Evolutionary conservation across 345 rosid species (phyloP).

Genomic region (Corchorus olitorius): DNA sequence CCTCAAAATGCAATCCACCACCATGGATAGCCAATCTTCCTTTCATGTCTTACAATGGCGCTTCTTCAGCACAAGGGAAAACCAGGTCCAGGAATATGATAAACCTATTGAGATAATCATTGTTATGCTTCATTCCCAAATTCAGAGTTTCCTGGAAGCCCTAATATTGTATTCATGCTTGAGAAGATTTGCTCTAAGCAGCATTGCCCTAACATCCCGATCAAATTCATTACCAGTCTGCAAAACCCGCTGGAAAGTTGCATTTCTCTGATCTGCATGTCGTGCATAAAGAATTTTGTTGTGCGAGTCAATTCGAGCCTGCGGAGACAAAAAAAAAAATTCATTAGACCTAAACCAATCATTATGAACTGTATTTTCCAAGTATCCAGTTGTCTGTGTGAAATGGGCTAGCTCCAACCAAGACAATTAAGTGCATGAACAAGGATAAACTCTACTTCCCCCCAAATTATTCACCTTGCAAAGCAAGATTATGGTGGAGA

Average conservation of each 20-base stretch:
- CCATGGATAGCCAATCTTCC: conserved; percentile 19
- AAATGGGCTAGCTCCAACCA: not conserved
- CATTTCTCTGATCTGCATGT: conserved; percentile 96
- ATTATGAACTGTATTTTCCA: not conserved
- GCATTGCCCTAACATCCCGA: conserved; percentile 83
- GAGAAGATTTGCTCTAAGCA: conserved; percentile 84
- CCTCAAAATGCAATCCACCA: conserved; percentile 24
- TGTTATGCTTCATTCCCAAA: conserved; percentile 12
- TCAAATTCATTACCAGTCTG: conserved; percentile 95
- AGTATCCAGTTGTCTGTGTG: not conserved
- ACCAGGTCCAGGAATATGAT: not conserved
- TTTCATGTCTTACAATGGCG: conserved; percentile 5
- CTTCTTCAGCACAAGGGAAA: not conserved
- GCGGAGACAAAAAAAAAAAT: conserved; percentile 22
- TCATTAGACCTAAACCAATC: not conserved
- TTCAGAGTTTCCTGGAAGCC: conserved; percentile 66
- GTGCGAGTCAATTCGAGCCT: conserved; percentile 99
- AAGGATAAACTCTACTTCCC: not conserved
- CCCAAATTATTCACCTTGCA: not conserved
- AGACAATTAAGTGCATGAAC: not conserved
- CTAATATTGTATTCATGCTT: conserved; percentile 72
- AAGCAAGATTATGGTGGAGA: not conserved
- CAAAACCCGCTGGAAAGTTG: conserved; percentile 90
- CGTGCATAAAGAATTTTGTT: conserved; percentile 94
- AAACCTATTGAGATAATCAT: conserved; percentile 17